Evolutionary conservation across 75 land plant species (phyloP).

Genomic region (Sequoia sempervirens): DNA sequence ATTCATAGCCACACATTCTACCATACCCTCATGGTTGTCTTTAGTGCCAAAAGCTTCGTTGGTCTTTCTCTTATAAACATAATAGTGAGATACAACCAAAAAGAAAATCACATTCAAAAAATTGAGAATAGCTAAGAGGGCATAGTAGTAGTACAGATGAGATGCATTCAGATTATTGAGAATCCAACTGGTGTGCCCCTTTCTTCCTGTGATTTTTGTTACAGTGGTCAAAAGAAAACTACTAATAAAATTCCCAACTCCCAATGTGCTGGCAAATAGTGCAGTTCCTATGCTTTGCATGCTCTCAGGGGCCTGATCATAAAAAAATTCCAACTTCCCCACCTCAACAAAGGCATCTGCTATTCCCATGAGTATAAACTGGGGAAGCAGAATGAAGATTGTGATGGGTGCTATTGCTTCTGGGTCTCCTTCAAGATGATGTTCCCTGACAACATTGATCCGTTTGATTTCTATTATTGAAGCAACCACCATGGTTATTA

Average conservation of each 20-base stretch:
- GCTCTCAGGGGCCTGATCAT: slow-evolving; percentile 74
- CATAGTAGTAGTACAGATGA: not conserved
- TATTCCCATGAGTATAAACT: slow-evolving; percentile 54
- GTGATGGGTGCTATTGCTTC: slow-evolving; percentile 35
- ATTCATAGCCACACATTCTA: too few relatives aligned
- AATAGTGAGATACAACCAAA: not conserved
- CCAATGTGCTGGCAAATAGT: slow-evolving; percentile 30
- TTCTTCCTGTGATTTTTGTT: slow-evolving; percentile 28
- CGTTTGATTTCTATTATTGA: slow-evolving; percentile 17
- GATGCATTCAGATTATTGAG: slow-evolving; percentile 39
- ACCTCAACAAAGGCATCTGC: slow-evolving; percentile 62
- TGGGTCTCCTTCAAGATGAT: slow-evolving; percentile 13
- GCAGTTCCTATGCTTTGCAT: slow-evolving; percentile 67
- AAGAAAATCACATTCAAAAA: not conserved
- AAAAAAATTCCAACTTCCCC: slow-evolving; percentile 70
- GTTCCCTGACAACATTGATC: slow-evolving; percentile 9
- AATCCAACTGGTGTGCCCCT: slow-evolving; percentile 65
- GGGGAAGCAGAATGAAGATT: slow-evolving; percentile 61
- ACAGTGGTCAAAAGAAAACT: slow-evolving; percentile 52
- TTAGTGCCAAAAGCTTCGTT: not conserved
- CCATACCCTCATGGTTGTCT: not conserved
- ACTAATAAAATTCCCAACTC: slow-evolving; percentile 55
- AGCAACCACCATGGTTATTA: slow-evolving; percentile 23
- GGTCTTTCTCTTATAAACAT: not conserved
- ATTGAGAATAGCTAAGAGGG: not conserved